phyloP scores from a whole-genome alignment of 1,284 basidiomycete species.

The Ceratobasidium sp. region DNA sequence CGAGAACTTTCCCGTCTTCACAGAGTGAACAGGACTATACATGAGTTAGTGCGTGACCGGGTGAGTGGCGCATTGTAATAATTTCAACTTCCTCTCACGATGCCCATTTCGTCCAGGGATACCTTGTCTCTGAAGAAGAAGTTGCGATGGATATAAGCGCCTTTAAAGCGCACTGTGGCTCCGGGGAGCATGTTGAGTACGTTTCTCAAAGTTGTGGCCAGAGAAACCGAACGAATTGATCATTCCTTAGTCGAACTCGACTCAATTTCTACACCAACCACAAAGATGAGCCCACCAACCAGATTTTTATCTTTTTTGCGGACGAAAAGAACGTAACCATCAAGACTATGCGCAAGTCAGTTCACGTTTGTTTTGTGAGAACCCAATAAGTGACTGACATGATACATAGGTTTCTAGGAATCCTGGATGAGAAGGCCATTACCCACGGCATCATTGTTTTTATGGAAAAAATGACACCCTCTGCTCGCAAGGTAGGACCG shows the following conservation, averaged over 20 bases:
- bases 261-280: conserved; percentile 90
- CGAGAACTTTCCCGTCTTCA: conserved; percentile 76
- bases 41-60: conserved; percentile 95
- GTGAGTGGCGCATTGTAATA: conserved; percentile 63
- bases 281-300: conserved; percentile 74
- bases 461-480: conserved; percentile 95
- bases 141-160: conserved; percentile 84
- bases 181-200: conserved; percentile 75
- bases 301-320: conserved; percentile 95
- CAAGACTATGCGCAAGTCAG: conserved; percentile 95
- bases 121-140: conserved; percentile 91
- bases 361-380: conserved; percentile 48
- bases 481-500: conserved; percentile 84
- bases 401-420: conserved; percentile 77
- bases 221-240: conserved; percentile 14
- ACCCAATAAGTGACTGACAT: background rate
- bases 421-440: conserved; percentile 91
- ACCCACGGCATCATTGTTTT: conserved; percentile 95
- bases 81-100: background rate
- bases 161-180: conserved; percentile 78
- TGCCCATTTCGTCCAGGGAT: conserved; percentile 69
- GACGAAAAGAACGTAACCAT: conserved; percentile 93
- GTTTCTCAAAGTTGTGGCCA: conserved; percentile 46
- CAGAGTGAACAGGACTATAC: conserved; percentile 96
- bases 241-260: conserved; percentile 77